Conservation (phyloP, 345 rosid genomes). For the Citrus medica region DNA sequence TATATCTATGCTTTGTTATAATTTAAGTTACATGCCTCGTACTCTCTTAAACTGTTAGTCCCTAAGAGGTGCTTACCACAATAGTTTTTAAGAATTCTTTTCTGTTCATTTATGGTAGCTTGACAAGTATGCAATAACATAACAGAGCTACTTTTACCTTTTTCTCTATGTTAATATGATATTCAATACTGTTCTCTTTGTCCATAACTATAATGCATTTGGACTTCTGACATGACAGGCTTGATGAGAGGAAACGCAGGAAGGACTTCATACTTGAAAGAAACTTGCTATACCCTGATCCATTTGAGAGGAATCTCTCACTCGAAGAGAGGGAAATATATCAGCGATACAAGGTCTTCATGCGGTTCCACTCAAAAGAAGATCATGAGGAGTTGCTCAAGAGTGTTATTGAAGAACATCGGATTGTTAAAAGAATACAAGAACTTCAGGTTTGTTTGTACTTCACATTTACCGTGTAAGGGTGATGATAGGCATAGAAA, state of each 20-base stretch:
- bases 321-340: slow-evolving; percentile 68
- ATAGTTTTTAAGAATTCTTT: background rate
- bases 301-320: slow-evolving; percentile 67
- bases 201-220: background rate
- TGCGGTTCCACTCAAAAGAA: slow-evolving; percentile 82
- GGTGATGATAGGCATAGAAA: background rate
- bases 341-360: slow-evolving; percentile 69
- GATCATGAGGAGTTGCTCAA: slow-evolving; percentile 71
- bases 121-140: background rate
- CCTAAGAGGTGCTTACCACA: background rate
- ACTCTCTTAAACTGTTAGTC: background rate
- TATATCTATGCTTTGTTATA: background rate
- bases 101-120: background rate
- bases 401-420: slow-evolving; percentile 67
- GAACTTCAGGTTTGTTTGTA: slow-evolving; percentile 72
- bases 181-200: background rate
- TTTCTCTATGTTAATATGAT: too few species aligned
- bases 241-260: slow-evolving; percentile 96
- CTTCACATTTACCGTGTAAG: background rate
- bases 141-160: background rate
- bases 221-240: slow-evolving; percentile 51
- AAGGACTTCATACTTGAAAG: slow-evolving; percentile 86
- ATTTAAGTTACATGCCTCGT: background rate
- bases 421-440: slow-evolving; percentile 66
- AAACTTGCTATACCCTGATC: slow-evolving; percentile 68